Percentiles rank a stretch among this genome's conserved stretches.
Evolutionary conservation across 192 early-diverging fungal species (phyloP).

Genomic region (Obelidium mucronatum): DNA sequence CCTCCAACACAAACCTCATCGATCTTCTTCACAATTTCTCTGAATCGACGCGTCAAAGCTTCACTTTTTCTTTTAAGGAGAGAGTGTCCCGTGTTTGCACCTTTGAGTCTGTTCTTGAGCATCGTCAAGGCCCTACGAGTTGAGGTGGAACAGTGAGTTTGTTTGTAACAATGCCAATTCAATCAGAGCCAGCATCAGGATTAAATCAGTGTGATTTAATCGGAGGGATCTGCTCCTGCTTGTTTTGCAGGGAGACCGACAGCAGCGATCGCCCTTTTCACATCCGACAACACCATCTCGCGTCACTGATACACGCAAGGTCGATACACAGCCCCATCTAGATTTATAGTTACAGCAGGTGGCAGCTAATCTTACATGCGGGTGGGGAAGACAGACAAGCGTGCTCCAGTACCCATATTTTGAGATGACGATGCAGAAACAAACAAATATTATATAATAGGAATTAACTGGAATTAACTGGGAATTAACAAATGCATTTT

Average conservation of each 20-base stretch:
- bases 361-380: conserved; percentile 86
- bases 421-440: background rate
- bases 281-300: background rate
- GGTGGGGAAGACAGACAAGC: conserved; percentile 93
- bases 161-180: background rate
- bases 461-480: conserved; percentile 1
- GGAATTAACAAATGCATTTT: background rate
- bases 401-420: conserved; percentile 42
- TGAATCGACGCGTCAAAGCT: conserved; percentile 93
- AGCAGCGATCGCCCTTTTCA: background rate
- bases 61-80: conserved; percentile 98
- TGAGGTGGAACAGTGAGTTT: conserved; percentile 2
- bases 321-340: too few species aligned
- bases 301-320: background rate
- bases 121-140: conserved; percentile 85
- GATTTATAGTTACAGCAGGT: too few species aligned
- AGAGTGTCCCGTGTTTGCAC: conserved; percentile 97
- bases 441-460: background rate
- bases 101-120: conserved; percentile 96
- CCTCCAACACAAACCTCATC: conserved; percentile 77
- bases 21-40: conserved; percentile 95
- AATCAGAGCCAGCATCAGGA: too few species aligned
- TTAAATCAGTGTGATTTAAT: background rate
- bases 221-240: background rate
- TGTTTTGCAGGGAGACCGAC: background rate